phyloP scores from a whole-genome alignment of 1,284 basidiomycete species.

The Xanthoconium separans region DNA sequence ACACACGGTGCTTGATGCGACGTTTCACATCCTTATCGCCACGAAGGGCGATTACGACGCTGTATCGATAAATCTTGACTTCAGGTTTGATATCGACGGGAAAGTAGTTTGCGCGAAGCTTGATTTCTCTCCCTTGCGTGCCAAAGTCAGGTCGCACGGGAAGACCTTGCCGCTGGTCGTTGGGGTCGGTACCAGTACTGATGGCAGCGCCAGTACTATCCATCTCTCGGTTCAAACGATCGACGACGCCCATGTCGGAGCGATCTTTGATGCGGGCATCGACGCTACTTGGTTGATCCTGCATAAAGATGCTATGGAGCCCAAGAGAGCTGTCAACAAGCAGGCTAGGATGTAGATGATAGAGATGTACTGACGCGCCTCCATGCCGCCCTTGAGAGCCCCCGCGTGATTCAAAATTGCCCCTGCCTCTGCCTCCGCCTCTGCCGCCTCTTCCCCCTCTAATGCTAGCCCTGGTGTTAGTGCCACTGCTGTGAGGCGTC shows the following conservation, averaged over 20 bases:
- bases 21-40: background rate
- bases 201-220: background rate
- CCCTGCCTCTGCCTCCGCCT: background rate
- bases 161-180: conserved; percentile 1
- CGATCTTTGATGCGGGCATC: conserved; percentile 56
- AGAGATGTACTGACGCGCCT: conserved; percentile 15
- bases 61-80: conserved; percentile 17
- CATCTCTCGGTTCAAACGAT: conserved; percentile 32
- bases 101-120: conserved; percentile 51
- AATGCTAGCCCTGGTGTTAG: background rate
- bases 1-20: conserved; percentile 25
- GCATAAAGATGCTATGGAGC: conserved; percentile 50
- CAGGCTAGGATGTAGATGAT: background rate
- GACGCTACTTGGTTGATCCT: conserved; percentile 45
- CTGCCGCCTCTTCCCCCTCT: background rate
- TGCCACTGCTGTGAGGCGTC: background rate
- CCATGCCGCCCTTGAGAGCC: conserved; percentile 5
- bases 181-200: background rate
- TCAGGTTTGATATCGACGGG: conserved; percentile 39
- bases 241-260: conserved; percentile 53
- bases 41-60: conserved; percentile 12
- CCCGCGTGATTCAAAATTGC: background rate
- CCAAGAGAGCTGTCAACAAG: background rate
- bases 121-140: conserved; percentile 38
- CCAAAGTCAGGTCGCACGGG: conserved; percentile 45